Evolutionary conservation across 495 filamentous ascomycete species (phyloP).

Genomic region (Penicillium pancosmium): DNA sequence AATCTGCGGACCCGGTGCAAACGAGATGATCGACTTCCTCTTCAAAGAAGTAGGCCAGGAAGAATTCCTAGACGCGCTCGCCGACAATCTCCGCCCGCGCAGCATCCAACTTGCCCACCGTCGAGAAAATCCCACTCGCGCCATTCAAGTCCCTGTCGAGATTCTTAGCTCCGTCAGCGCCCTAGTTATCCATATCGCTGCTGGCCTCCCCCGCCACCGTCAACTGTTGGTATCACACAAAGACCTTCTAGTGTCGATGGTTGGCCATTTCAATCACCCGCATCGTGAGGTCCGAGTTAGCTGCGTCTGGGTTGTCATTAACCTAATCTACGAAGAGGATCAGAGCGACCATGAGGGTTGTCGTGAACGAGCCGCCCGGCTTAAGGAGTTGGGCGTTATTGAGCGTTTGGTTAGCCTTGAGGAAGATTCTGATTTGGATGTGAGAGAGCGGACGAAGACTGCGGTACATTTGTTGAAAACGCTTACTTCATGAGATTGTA

Average conservation of each 20-base stretch:
- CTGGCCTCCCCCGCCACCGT: slow-evolving; percentile 73
- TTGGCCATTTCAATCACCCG: slow-evolving; percentile 66
- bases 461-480: slow-evolving; percentile 67
- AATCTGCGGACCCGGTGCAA: slow-evolving; percentile 66
- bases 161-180: slow-evolving; percentile 74
- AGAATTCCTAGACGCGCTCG: slow-evolving; percentile 73
- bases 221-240: slow-evolving; percentile 70
- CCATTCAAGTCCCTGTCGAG: slow-evolving; percentile 60
- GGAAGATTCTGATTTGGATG: slow-evolving; percentile 78
- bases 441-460: slow-evolving; percentile 79
- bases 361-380: slow-evolving; percentile 62
- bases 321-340: slow-evolving; percentile 81
- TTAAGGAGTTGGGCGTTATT: slow-evolving; percentile 72
- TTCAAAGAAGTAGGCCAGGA: slow-evolving; percentile 75
- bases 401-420: slow-evolving; percentile 65
- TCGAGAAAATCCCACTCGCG: slow-evolving; percentile 32
- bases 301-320: slow-evolving; percentile 79
- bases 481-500: slow-evolving; percentile 15
- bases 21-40: slow-evolving; percentile 84
- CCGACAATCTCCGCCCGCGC: slow-evolving; percentile 68
- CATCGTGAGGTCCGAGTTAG: slow-evolving; percentile 70
- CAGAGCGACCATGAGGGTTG: slow-evolving; percentile 61
- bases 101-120: slow-evolving; percentile 43
- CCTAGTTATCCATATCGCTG: slow-evolving; percentile 84
- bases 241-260: slow-evolving; percentile 52